Evolutionary conservation across 225 moss, liverwort and hornwort species (phyloP), one percentile per base, ranked within the genome.

Genomic region (Thuidium tamariscinum): DNA sequence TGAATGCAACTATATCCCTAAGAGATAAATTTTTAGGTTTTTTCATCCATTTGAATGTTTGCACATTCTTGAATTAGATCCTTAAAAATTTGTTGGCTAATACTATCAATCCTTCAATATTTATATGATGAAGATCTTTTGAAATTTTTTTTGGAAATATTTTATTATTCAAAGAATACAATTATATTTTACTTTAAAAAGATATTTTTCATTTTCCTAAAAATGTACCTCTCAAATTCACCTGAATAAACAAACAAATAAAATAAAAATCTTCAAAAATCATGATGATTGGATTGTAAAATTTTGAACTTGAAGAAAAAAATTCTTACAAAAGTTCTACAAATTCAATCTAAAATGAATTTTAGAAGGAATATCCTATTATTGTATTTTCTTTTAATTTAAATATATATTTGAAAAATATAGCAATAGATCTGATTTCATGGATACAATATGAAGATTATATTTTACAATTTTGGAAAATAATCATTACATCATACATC

Each of bases 11-110:
- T 71, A 17, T 71, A 0, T 71, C 2, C 5, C 4, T 29, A 44
- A 71, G 0, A 10, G 0, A 27, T 27, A 44, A 9, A 44, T 16
- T 16, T 0, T 26, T 27, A 0, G 4, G 2, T 9, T 5, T 14
- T 70, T 42, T 42, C 16, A 23, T 39, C 13, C 2, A 41, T 44
- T 71, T 71, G 16, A 16, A 71, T 5, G 1, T 29, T 71, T 44
- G 10, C 10, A 44, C 16, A 29, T 71, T 71, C 5, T 71, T 27
- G 27, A 70, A 2, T 70, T 27, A 70, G 16, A 42, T 27, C 27
- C 3, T 42, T 15, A 16, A 70, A 70, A 16, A 42, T 25, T 41
- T 5, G 0, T 71, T 44, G 5, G 29, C 8, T 11, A 2, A 23
- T 25, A 0, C 41, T 23, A 8, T 23, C 14, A 41, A 25, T 41